Evolutionary conservation across 2,329 filamentous ascomycete genomes (phyloP), one percentile per base, ranked within the genome.

Genomic region (Cercospora sp.): DNA sequence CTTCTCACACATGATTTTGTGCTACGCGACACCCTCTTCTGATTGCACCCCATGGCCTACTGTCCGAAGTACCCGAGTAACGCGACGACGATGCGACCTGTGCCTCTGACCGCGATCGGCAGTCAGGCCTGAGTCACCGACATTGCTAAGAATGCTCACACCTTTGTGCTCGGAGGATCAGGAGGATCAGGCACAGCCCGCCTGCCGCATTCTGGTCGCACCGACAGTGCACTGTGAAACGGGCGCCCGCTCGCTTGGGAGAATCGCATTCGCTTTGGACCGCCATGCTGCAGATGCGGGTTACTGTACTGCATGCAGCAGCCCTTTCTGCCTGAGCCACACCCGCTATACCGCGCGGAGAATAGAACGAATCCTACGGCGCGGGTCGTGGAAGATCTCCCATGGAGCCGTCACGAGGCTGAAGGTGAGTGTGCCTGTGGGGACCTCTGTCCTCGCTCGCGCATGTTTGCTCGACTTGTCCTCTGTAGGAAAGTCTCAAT

Each of bases 381-480:
- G 63, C 66, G 66, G 66, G 48, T 68, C 66, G 66, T 58, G 57
- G 58, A 48, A 45, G 63, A 62, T 31, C 57, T 58, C 48, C 42
- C 65, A 63, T 45, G 55, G 65, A 64, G 63, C 61, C 63, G 64
- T 68, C 66, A 68, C 63, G 66, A 48, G 66, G 63, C 66, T 59
- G 23, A 61, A 61, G 45, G 58, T 59, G 48, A 60, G 62, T 65
- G 64, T 61, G 23, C 64, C 26, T 13, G 28, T 18, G 55, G 12
- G 28, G 28, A 58, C 18, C 55, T 58, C 55, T 58, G 28, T 31
- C 55, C 55, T 58, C 55, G n/a, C 16, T 36, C 5, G 59, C 30
- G 53, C 55, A 67, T 64, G 63, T 68, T 69, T 69, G 67, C 65
- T 68, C 63, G 62, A 55, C 58, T 65, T 36, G 61, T 63, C 48